Conservation (phyloP, 176 grass and related monocot genomes). For the Rhynchospora breviuscula region DNA sequence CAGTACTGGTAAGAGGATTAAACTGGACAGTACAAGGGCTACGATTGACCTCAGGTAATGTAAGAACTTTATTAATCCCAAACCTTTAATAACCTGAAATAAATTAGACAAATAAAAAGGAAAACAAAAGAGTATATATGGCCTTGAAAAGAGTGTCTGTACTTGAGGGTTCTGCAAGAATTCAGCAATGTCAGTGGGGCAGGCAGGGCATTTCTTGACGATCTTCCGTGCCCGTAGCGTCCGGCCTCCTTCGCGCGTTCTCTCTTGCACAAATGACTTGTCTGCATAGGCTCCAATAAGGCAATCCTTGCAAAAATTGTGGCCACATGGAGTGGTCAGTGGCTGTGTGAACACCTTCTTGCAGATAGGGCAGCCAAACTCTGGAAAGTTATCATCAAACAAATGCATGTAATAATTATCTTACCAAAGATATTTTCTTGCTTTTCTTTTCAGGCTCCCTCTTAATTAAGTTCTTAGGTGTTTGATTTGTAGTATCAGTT, state of each 20-base stretch:
- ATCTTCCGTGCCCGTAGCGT: conserved; percentile 77
- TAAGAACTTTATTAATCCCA: too few species aligned
- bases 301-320: conserved; percentile 88
- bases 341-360: conserved; percentile 55
- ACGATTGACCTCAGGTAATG: too few species aligned
- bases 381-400: conserved; percentile 33
- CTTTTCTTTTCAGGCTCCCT: not conserved
- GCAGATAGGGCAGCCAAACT: conserved; percentile 81
- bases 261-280: conserved; percentile 65
- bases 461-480: not conserved
- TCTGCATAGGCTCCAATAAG: conserved; percentile 54
- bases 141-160: not conserved
- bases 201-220: conserved; percentile 74
- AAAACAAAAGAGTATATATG: not conserved
- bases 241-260: conserved; percentile 59
- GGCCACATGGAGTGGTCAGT: conserved; percentile 78
- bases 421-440: not conserved
- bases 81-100: too few species aligned
- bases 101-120: not conserved
- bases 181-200: conserved; percentile 78
- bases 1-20: not conserved
- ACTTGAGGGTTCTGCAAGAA: conserved; percentile 87
- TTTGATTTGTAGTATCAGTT: not conserved
- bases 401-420: not conserved
- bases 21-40: not conserved